Conservation (phyloP, 805 yeast genomes). For the Ogataea salicorniae region DNA sequence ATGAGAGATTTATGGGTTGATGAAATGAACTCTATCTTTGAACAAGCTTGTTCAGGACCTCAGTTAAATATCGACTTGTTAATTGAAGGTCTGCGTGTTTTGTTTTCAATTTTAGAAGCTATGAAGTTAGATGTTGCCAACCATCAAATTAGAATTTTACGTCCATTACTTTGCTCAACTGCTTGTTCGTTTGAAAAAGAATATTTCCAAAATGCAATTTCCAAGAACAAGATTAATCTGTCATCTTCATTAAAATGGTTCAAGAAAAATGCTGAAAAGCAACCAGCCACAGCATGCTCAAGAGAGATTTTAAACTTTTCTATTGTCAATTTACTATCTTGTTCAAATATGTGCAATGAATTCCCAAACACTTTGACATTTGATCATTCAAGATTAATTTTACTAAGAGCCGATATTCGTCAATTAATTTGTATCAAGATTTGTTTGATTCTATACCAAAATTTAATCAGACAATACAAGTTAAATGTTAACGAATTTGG, state of each 20-base stretch:
- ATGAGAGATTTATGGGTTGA: slow-evolving; percentile 90
- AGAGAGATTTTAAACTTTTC: slow-evolving; percentile 40
- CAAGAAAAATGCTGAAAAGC: slow-evolving; percentile 29
- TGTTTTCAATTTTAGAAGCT: slow-evolving; percentile 82
- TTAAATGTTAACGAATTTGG: slow-evolving; percentile 26
- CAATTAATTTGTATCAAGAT: slow-evolving; percentile 77
- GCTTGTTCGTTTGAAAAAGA: slow-evolving; percentile 87
- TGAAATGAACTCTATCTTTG: slow-evolving; percentile 64
- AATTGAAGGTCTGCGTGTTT: slow-evolving; percentile 70
- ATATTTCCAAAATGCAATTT: slow-evolving; percentile 55
- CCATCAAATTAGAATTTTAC: slow-evolving; percentile 80
- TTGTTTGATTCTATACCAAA: slow-evolving; percentile 68
- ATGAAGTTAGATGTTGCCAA: slow-evolving; percentile 95
- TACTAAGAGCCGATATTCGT: slow-evolving; percentile 79
- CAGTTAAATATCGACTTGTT: slow-evolving; percentile 34
- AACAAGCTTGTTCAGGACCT: slow-evolving; percentile 32
- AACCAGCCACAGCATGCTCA: slow-evolving; percentile 2
- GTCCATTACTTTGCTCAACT: slow-evolving; percentile 81
- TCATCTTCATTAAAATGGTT: slow-evolving; percentile 66
- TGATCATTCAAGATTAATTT: slow-evolving; percentile 74
- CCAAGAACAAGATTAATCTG: slow-evolving; percentile 54
- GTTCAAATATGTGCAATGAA: slow-evolving; percentile 74
- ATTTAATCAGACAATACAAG: slow-evolving; percentile 41
- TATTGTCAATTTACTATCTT: slow-evolving; percentile 61
- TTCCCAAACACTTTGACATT: slow-evolving; percentile 82